These are phyloP conservation scores for Oryza nivara DNA, from an alignment of 176 grass and related monocot genomes.

Conservation along the genomic window DNA sequence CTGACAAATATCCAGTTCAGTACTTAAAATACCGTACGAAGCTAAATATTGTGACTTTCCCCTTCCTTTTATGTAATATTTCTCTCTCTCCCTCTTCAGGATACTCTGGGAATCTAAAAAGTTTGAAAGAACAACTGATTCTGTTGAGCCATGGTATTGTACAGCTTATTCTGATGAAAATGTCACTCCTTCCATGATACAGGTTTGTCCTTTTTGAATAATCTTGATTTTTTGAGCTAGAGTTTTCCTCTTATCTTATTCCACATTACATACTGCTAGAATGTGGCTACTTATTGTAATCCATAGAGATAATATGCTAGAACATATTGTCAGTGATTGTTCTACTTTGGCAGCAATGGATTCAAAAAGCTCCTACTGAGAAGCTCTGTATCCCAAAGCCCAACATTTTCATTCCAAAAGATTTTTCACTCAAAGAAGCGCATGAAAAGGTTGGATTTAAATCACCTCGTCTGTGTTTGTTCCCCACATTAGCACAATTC, in stretches of 20 bases:
- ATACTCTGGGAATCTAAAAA: conserved; percentile 87
- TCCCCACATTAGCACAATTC: neutral
- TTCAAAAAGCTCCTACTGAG: conserved; percentile 79
- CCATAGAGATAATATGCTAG: neutral
- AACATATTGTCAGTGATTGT: conserved; percentile 33
- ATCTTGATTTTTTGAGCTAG: neutral
- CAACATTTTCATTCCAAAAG: conserved; percentile 89
- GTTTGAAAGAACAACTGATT: conserved; percentile 77
- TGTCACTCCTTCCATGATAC: conserved; percentile 62
- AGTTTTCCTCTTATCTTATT: conserved; percentile 5
- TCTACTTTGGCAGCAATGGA: conserved; percentile 74
- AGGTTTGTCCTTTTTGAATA: conserved; percentile 55
- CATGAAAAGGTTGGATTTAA: conserved; percentile 66
- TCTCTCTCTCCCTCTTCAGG: conserved; percentile 48
- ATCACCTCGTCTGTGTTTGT: neutral
- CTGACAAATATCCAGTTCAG: neutral
- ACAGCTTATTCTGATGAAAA: conserved; percentile 76
- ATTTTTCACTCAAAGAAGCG: conserved; percentile 76
- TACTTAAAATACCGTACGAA: conserved; percentile 15
- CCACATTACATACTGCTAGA: neutral
- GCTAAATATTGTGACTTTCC: conserved; percentile 7
- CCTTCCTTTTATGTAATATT: conserved; percentile 28
- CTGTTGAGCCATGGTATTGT: conserved; percentile 84
- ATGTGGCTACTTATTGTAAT: neutral
- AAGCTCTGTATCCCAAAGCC: conserved; percentile 79